These are phyloP conservation scores for Fusarium miscanthi DNA, from an alignment of 2,329 filamentous ascomycete species.

Conservation along the genomic window DNA sequence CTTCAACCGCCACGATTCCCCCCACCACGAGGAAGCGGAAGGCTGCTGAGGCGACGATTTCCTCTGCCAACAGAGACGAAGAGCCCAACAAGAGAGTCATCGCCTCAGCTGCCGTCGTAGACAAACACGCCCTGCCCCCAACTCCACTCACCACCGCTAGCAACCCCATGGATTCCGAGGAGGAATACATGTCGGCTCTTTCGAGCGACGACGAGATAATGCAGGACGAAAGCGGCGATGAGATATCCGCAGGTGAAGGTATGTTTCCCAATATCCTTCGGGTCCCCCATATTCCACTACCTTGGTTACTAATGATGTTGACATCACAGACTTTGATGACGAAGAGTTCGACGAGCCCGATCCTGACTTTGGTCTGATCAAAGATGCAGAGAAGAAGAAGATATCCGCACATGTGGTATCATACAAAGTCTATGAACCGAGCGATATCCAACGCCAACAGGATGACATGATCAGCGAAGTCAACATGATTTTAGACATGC, in stretches of 20 bases:
- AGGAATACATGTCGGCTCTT: constrained; percentile 88
- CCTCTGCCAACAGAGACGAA: constrained; percentile 56
- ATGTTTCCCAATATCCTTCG: constrained; percentile 27
- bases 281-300: constrained; percentile 11
- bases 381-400: constrained; percentile 76
- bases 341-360: constrained; percentile 69
- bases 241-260: constrained; percentile 66
- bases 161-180: constrained; percentile 90
- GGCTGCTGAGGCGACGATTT: constrained; percentile 73
- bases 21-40: constrained; percentile 70
- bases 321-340: constrained; percentile 63
- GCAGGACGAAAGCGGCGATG: constrained; percentile 82
- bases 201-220: constrained; percentile 80
- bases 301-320: constrained; percentile 26
- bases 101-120: constrained; percentile 61
- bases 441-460: constrained; percentile 87
- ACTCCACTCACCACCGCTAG: constrained; percentile 66
- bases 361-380: constrained; percentile 62
- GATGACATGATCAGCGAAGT: constrained; percentile 89
- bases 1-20: constrained; percentile 65
- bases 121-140: constrained; percentile 61
- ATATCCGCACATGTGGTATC: constrained; percentile 84
- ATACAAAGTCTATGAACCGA: constrained; percentile 82
- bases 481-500: constrained; percentile 88
- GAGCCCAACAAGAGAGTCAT: constrained; percentile 65